Conservation (phyloP, 495 filamentous ascomycete genomes). For the Articulospora tetracladia region DNA sequence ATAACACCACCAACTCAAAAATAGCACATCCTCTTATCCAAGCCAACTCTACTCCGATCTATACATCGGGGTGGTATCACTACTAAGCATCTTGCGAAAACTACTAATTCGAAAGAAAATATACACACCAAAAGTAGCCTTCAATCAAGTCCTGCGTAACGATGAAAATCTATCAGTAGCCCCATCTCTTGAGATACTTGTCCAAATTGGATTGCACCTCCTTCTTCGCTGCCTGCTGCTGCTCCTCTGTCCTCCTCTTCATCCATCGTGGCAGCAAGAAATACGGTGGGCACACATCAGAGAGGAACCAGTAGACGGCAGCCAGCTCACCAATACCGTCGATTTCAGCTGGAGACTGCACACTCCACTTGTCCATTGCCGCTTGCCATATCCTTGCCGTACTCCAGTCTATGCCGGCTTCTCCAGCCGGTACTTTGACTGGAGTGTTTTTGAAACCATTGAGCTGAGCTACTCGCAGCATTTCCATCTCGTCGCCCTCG, state of each 20-base stretch:
- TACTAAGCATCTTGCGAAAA: too few relatives aligned
- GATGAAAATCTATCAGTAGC: constrained; percentile 15
- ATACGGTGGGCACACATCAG: constrained; percentile 17
- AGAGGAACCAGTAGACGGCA: constrained; percentile 16
- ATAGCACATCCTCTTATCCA: too few relatives aligned
- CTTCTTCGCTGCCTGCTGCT: constrained; percentile 11
- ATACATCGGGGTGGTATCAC: too few relatives aligned
- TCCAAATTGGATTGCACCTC: constrained; percentile 6
- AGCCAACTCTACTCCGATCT: too few relatives aligned
- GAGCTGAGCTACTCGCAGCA: constrained; percentile 12
- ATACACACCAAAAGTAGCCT: too few relatives aligned
- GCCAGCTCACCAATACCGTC: constrained; percentile 17
- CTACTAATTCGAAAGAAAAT: too few relatives aligned
- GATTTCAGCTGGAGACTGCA: constrained; percentile 15
- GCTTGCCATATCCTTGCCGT: constrained; percentile 6
- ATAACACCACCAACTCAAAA: too few relatives aligned
- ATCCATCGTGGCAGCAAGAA: constrained; percentile 16
- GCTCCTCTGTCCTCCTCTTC: constrained; percentile 6
- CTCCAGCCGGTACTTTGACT: background rate
- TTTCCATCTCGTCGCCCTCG: constrained; percentile 9
- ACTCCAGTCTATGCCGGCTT: constrained; percentile 9
- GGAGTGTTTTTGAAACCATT: constrained; percentile 3
- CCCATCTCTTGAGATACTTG: constrained; percentile 18
- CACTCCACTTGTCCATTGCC: constrained; percentile 14
- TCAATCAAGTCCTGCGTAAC: too few relatives aligned